Conservation (phyloP, 345 rosid genomes). For the Barbarea vulgaris region DNA sequence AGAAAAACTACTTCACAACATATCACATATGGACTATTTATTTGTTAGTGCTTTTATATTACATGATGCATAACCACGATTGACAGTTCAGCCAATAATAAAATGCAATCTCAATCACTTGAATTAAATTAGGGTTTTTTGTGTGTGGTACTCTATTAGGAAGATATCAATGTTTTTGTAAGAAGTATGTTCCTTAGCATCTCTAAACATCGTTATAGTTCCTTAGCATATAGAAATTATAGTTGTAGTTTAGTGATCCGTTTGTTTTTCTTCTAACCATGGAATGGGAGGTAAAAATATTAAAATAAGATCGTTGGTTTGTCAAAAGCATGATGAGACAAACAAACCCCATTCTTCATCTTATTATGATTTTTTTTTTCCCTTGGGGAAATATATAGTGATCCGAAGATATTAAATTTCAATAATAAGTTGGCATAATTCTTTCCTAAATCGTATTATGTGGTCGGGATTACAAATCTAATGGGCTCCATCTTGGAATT, state of each 20-base stretch:
- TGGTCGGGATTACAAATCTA: conserved; percentile 32
- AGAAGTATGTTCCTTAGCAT: neutral
- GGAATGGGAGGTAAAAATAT: neutral
- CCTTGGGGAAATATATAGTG: neutral
- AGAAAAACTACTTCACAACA: neutral
- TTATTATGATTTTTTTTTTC: neutral
- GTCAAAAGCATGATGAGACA: conserved; percentile 32
- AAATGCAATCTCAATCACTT: neutral
- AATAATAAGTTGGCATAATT: conserved; percentile 16
- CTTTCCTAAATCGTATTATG: conserved; percentile 7
- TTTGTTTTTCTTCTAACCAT: neutral
- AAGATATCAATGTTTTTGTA: neutral
- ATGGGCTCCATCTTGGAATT: conserved; percentile 23
- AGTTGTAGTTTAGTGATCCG: neutral
- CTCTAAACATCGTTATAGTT: neutral
- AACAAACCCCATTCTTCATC: conserved; percentile 10
- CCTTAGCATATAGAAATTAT: neutral
- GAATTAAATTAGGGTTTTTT: neutral
- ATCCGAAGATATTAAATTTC: neutral
- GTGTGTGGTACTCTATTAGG: neutral
- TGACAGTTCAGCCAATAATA: neutral
- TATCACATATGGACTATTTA: neutral
- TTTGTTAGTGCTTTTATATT: neutral
- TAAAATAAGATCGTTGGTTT: conserved; percentile 5
- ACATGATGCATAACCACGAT: neutral